A percentile compares a stretch with the other conserved stretches of the same genome.
phyloP scores from a whole-genome alignment of 257 asterid species.

The Solanum sitiens region DNA sequence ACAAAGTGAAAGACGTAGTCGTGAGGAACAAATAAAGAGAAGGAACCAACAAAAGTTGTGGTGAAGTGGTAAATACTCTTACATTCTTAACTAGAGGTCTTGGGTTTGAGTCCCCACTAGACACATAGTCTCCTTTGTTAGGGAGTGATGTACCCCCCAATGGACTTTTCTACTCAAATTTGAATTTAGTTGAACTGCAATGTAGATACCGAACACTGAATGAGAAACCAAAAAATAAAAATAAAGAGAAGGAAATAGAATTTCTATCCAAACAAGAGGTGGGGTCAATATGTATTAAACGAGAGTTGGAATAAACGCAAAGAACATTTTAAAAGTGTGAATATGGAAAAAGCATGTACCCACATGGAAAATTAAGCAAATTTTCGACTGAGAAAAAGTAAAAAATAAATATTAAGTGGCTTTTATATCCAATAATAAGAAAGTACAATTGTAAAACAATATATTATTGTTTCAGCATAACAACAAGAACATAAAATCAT shows the following conservation, averaged over 20 bases:
- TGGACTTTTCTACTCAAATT: background rate
- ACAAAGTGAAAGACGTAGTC: background rate
- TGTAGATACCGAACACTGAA: background rate
- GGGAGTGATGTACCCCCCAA: background rate
- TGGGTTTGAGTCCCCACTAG: background rate
- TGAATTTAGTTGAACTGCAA: background rate
- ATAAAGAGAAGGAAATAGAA: background rate
- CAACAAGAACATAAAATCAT: too few relatives aligned
- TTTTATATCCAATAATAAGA: too few relatives aligned
- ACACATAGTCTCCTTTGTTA: background rate
- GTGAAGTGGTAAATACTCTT: background rate
- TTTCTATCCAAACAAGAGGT: background rate
- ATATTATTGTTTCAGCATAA: background rate
- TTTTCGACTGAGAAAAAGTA: background rate
- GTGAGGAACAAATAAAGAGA: background rate
- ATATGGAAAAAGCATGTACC: background rate
- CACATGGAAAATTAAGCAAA: background rate
- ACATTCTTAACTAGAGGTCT: too few relatives aligned
- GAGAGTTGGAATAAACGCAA: background rate
- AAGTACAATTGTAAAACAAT: background rate
- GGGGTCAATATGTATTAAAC: background rate
- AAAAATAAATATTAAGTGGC: background rate
- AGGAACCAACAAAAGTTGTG: background rate
- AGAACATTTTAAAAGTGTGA: background rate
- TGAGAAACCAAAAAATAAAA: too few relatives aligned